Conservation (phyloP, 495 filamentous ascomycete species). For the Platismatia glauca region DNA sequence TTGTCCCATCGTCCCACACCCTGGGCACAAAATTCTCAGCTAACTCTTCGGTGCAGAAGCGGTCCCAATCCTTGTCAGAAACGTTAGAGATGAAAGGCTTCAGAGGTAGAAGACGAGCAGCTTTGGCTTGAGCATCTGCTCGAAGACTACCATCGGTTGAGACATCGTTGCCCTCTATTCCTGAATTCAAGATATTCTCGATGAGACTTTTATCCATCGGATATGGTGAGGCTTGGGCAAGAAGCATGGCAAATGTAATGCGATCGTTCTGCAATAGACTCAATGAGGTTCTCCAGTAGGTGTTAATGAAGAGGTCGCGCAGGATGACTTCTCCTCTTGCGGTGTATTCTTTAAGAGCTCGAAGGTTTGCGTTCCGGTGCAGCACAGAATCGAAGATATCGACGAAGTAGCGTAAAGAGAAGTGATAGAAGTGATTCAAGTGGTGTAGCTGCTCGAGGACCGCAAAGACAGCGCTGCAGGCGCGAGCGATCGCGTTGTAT, state of each 20-base stretch:
- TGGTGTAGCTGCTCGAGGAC: conserved; percentile 95
- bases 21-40: conserved; percentile 80
- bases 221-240: conserved; percentile 88
- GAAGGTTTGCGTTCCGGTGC: conserved; percentile 65
- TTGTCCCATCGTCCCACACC: conserved; percentile 58
- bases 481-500: conserved; percentile 83
- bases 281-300: conserved; percentile 87
- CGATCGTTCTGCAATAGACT: conserved; percentile 89
- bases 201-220: conserved; percentile 85
- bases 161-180: conserved; percentile 66
- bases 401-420: conserved; percentile 95
- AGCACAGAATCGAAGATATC: conserved; percentile 95
- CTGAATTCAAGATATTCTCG: conserved; percentile 74
- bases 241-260: conserved; percentile 88
- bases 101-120: conserved; percentile 61
- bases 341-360: conserved; percentile 63
- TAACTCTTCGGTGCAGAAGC: conserved; percentile 74
- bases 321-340: conserved; percentile 78
- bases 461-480: conserved; percentile 94
- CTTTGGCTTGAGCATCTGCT: conserved; percentile 59
- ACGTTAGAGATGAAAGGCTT: conserved; percentile 60
- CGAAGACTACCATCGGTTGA: conserved; percentile 55
- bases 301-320: conserved; percentile 77
- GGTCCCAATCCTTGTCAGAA: conserved; percentile 59
- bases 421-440: conserved; percentile 98